These are phyloP conservation scores for Emmonsiellopsis sp. DNA, from an alignment of 2,329 filamentous ascomycete genomes.

Conservation along the genomic window DNA sequence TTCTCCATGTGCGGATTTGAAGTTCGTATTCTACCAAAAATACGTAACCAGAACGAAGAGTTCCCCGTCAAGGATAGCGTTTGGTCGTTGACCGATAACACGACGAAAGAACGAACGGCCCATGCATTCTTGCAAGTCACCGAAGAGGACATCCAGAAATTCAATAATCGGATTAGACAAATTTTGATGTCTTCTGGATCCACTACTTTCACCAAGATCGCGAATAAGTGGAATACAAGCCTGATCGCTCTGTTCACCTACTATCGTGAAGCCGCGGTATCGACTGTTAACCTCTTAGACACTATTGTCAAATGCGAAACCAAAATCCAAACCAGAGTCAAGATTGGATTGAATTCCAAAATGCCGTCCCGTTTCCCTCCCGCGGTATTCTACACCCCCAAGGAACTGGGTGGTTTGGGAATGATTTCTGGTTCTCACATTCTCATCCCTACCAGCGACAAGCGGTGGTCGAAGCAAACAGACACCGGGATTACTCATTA, in stretches of 20 bases:
- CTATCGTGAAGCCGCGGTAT: constrained; percentile 94
- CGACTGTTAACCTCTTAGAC: constrained; percentile 85
- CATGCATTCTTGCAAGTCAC: constrained; percentile 97
- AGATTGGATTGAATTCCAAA: constrained; percentile 97
- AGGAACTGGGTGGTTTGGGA: constrained; percentile 89
- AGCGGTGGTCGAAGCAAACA: constrained; percentile 96
- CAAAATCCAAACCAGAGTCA: constrained; percentile 97
- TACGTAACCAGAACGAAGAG: constrained; percentile 87
- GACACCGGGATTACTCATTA: constrained; percentile 96
- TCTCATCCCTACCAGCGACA: constrained; percentile 91
- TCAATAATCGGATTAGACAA: constrained; percentile 97
- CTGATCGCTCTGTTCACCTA: constrained; percentile 96
- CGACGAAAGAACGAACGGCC: constrained; percentile 91
- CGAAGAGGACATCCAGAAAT: constrained; percentile 95
- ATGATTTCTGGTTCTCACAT: constrained; percentile 99
- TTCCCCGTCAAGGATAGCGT: constrained; percentile 97
- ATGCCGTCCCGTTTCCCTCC: constrained; percentile 99
- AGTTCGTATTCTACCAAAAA: constrained; percentile 91
- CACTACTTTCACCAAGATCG: constrained; percentile 98
- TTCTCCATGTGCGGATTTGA: constrained; percentile 99
- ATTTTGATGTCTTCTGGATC: constrained; percentile 99
- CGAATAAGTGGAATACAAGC: constrained; percentile 99
- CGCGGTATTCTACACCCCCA: constrained; percentile 96
- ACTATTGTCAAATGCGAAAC: constrained; percentile 99
- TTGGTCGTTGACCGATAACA: constrained; percentile 94